A percentile compares a stretch with the other conserved stretches of the same genome.
Conservation (phyloP, 306 rosid species). For the Lotus japonicus region DNA sequence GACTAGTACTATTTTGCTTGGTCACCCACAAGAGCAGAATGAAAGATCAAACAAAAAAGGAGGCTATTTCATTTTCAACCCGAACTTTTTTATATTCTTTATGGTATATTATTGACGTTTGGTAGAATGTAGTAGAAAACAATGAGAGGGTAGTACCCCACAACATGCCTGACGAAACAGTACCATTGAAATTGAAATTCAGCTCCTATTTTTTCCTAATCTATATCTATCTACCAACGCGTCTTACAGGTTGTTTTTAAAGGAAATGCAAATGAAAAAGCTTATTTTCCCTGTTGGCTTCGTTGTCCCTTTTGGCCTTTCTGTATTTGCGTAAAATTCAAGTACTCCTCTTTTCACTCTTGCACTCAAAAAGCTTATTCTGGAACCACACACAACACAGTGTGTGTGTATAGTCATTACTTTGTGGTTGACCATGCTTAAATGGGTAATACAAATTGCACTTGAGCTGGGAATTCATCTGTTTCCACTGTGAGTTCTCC, state of each 20-base stretch:
- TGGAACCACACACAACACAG: not conserved
- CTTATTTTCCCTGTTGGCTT: too few species aligned
- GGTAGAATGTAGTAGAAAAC: constrained; percentile 44
- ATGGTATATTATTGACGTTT: constrained; percentile 45
- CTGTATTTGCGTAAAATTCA: constrained; percentile 46
- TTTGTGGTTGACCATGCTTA: constrained; percentile 34
- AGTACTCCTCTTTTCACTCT: constrained; percentile 42
- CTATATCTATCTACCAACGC: constrained; percentile 3
- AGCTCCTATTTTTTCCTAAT: constrained; percentile 15
- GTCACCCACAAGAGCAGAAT: not conserved
- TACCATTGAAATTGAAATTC: constrained; percentile 19
- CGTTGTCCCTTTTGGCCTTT: constrained; percentile 32
- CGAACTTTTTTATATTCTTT: constrained; percentile 16
- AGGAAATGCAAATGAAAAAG: constrained; percentile 4
- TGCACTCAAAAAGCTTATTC: constrained; percentile 13
- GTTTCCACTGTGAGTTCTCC: constrained; percentile 39
- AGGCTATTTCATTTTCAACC: constrained; percentile 36
- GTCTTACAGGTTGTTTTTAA: constrained; percentile 21
- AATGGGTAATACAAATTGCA: constrained; percentile 35
- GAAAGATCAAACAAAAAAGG: constrained; percentile 6
- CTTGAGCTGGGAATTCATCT: constrained; percentile 47
- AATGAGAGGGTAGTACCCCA: constrained; percentile 40
- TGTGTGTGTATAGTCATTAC: constrained; percentile 7
- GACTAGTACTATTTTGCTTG: not conserved
- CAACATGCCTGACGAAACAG: constrained; percentile 19